Percentiles rank a stretch among this genome's conserved stretches.
Conservation (phyloP, 192 early-diverging fungal species). For the Coemansia sp. region DNA sequence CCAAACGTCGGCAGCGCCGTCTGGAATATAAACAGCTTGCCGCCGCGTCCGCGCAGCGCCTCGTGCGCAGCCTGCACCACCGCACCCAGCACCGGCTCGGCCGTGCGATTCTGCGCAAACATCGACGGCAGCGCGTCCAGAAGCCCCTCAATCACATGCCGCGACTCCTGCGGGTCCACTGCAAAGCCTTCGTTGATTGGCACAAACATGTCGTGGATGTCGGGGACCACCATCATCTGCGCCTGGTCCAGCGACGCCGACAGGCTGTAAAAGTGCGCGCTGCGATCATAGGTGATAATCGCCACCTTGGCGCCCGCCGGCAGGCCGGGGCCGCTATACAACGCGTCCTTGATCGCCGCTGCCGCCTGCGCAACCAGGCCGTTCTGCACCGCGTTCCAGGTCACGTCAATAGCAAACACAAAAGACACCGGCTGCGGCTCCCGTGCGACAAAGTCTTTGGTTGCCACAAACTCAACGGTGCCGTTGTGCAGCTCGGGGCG, state of each 20-base stretch:
- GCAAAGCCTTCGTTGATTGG: slow-evolving; percentile 88
- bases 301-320: slow-evolving; percentile 66
- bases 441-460: slow-evolving; percentile 62
- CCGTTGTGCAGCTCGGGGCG: slow-evolving; percentile 88
- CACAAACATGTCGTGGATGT: slow-evolving; percentile 90
- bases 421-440: slow-evolving; percentile 66
- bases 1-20: slow-evolving; percentile 82
- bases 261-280: slow-evolving; percentile 94
- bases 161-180: slow-evolving; percentile 80
- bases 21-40: slow-evolving; percentile 88
- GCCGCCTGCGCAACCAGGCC: slow-evolving; percentile 73
- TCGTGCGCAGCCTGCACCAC: slow-evolving; percentile 68
- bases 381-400: slow-evolving; percentile 77
- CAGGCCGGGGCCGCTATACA: slow-evolving; percentile 61
- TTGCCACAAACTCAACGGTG: slow-evolving; percentile 86
- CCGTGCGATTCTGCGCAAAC: slow-evolving; percentile 72
- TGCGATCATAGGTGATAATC: slow-evolving; percentile 85
- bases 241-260: slow-evolving; percentile 75
- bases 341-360: slow-evolving; percentile 59
- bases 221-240: slow-evolving; percentile 93
- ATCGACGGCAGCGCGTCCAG: slow-evolving; percentile 77
- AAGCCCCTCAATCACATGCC: slow-evolving; percentile 71
- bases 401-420: slow-evolving; percentile 95
- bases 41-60: slow-evolving; percentile 76
- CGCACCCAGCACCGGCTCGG: slow-evolving; percentile 77